Percentiles rank a stretch among this genome's conserved stretches.
Evolutionary conservation across 1,284 basidiomycete species (phyloP).

Genomic region (Ganoderma resinaceum): DNA sequence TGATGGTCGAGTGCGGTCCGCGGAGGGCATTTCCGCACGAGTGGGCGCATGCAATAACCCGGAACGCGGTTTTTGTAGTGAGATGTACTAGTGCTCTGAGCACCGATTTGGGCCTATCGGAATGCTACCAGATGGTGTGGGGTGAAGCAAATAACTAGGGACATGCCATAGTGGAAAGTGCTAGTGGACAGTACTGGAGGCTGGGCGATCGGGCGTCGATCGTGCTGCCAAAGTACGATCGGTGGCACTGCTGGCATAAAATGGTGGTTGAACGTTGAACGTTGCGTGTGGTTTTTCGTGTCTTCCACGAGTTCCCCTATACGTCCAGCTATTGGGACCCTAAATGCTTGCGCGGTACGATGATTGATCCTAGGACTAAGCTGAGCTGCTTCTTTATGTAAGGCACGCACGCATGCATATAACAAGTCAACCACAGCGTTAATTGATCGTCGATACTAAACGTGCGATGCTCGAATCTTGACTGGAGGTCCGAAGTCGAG

Average conservation of each 20-base stretch:
- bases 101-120: no score
- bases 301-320: neutral
- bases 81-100: no score
- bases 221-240: constrained; percentile 9
- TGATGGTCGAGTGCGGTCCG: neutral
- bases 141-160: no score
- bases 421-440: neutral
- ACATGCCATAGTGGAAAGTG: no score
- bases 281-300: neutral
- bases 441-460: neutral
- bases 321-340: neutral
- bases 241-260: constrained; percentile 22
- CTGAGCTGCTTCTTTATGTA: neutral
- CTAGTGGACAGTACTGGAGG: neutral
- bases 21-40: neutral
- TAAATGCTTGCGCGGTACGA: neutral
- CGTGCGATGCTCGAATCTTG: neutral
- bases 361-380: neutral
- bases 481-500: neutral
- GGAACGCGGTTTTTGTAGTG: neutral
- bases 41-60: neutral
- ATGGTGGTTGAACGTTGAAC: no score
- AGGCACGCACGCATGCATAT: neutral
- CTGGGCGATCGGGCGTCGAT: constrained; percentile 21
- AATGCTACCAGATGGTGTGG: no score